Evolutionary conservation across 352 stramenopile genomes (phyloP), one percentile per base, ranked within the genome.

Genomic region (Globisporangium spiculum): DNA sequence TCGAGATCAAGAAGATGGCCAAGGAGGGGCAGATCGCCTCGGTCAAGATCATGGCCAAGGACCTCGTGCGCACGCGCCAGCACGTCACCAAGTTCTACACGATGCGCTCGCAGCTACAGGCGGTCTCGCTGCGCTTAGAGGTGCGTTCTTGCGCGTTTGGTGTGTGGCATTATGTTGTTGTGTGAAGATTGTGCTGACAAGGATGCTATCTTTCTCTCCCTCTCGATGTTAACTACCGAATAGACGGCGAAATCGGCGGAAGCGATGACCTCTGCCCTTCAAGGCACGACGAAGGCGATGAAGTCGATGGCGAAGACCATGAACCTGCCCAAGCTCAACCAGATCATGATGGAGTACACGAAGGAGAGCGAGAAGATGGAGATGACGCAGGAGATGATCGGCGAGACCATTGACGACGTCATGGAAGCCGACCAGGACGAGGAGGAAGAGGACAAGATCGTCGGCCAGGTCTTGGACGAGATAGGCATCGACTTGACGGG

Each of bases 341-440:
- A 99, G 84, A 99, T 99, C 85, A 98, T 99, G 93, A 93, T 96
- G 70, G 96, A 99, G 64, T 99, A 99, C 79, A 97, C 97, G 59
- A 96, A 96, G 69, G 96, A 99, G 80, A 99, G 98, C 79, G 96
- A 98, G 80, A 98, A 98, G 75, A 98, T 97, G 67, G 97, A 99
- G 79, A 97, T 99, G 82, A 98, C 97, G 69, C 93, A 98, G 77
- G 97, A 99, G 83, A 98, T 99, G 75, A 96, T 99, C 71, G 95
- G 96, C 48, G 97, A 99, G 72, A 97, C 95, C 4, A 97, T 99
- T 56, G 97, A 99, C 76, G 96, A 99, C 84, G 95, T 97, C 57
- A 94, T 99, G 80, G 95, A 97, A 48, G 90, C 93, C 57, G 96
- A 99, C 61, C 89, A 93, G 64, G 93, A 98, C 75, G 96, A 98